Evolutionary conservation across 768 basidiomycete genomes (phyloP).

Genomic region (Calocybe gangraenosa): DNA sequence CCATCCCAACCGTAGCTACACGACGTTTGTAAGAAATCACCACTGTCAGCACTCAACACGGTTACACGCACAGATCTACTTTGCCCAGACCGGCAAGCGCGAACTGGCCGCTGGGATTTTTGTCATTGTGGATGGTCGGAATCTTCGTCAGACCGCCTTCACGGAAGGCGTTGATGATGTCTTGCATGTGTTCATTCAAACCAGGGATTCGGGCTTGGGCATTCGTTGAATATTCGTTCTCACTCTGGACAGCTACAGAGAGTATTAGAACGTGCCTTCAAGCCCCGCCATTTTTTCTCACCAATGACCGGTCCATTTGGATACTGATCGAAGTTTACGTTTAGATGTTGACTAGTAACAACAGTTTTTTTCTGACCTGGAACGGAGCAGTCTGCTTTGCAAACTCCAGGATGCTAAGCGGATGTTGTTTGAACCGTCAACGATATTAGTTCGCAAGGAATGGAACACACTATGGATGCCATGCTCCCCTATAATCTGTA

Average conservation of each 20-base stretch:
- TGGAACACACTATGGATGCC: constrained; percentile 36
- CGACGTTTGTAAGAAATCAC: background rate
- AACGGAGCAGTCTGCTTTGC: constrained; percentile 28
- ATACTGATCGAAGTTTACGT: constrained; percentile 25
- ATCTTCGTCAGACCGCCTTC: constrained; percentile 32
- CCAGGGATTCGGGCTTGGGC: constrained; percentile 25
- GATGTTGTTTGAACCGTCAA: background rate
- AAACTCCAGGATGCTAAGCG: constrained; percentile 22
- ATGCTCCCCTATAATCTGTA: constrained; percentile 50
- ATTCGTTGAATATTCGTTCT: constrained; percentile 40
- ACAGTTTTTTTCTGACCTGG: constrained; percentile 20
- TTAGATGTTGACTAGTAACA: background rate
- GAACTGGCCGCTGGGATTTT: constrained; percentile 26
- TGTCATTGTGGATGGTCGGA: constrained; percentile 34
- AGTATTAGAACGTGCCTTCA: background rate
- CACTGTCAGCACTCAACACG: background rate
- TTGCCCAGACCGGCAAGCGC: constrained; percentile 26
- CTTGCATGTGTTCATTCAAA: constrained; percentile 39
- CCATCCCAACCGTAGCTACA: constrained; percentile 41
- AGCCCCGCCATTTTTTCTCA: constrained; percentile 4
- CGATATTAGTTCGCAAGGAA: background rate
- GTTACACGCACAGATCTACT: constrained; percentile 27
- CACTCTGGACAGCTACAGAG: constrained; percentile 32
- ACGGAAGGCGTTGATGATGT: constrained; percentile 32
- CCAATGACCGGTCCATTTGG: constrained; percentile 41